Conservation (phyloP, 164 flowering plant genomes). For the Vitis rupestris region DNA sequence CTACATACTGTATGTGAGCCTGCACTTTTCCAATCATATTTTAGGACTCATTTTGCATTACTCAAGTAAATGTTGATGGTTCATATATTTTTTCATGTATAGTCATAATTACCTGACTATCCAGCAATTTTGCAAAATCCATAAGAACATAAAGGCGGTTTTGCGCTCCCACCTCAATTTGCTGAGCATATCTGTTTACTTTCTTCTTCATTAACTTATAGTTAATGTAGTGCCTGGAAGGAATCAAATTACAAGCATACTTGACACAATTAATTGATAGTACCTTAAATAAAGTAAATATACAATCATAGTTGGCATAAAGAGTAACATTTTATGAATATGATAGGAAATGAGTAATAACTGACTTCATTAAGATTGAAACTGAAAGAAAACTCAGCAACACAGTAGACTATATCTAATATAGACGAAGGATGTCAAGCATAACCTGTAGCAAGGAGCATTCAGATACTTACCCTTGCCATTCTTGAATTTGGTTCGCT, state of each 20-base stretch:
- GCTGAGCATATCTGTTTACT: conserved; percentile 67
- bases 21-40: too few species aligned
- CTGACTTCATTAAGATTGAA: too few species aligned
- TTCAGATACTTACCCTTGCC: conserved; percentile 37
- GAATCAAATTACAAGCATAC: conserved; percentile 10
- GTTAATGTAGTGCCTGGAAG: conserved; percentile 66
- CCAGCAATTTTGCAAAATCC: conserved; percentile 80
- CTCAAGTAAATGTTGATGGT: too few species aligned
- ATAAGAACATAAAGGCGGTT: conserved; percentile 51
- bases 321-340: too few species aligned
- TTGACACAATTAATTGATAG: too few species aligned
- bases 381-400: too few species aligned
- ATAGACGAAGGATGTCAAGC: neutral
- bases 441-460: neutral
- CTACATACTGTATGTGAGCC: too few species aligned
- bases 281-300: too few species aligned
- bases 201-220: conserved; percentile 87
- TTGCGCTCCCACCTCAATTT: conserved; percentile 49
- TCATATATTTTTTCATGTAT: neutral
- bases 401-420: too few species aligned
- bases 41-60: too few species aligned
- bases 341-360: too few species aligned
- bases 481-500: conserved; percentile 46
- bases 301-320: too few species aligned
- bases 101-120: conserved; percentile 48